Evolutionary conservation across 768 basidiomycete genomes (phyloP), one percentile per base, ranked within the genome.

Genomic region (Termitomyces sp.): DNA sequence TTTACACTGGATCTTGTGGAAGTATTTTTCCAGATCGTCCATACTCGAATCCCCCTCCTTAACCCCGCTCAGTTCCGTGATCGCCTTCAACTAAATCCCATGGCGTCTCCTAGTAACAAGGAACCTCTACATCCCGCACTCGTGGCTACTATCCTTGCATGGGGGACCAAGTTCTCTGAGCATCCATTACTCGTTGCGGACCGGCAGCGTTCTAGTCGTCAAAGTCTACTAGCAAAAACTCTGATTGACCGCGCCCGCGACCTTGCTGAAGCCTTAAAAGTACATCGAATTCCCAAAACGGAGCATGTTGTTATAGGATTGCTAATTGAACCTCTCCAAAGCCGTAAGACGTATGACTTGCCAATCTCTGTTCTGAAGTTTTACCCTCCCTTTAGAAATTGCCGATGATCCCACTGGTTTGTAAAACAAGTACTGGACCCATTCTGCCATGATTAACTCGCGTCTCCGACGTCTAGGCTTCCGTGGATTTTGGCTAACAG

Each of bases 91-190:
- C 63, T 83, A 3, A 70, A 70, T 45, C 59, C 68, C 25, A 65
- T 72, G 32, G 55, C 63, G 62, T 62, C 68, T 39, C 65, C 70
- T 29, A 63, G 60, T 38, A 64, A 70, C 36, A 75, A 76, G 27
- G 77, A 80, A 42, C 72, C 79, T 13, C 63, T 85, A 25, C 87
- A 88, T 64, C 88, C 85, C 33, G 85, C 87, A 5, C 76, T 94
- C 20, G 80, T 96, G 48, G 94, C 94, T 6, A 88, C 89, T 1
- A 87, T 94, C 9, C 74, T 97, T 50, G 91, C 93, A 0, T 95
- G 90, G 88, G 94, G 94, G 27, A 86, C 91, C 35, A 93, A 94
- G 63, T 96, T 96, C 68, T 94, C 92, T 3, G 94, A 97, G 63
- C 91, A 96, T 65, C 86, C 89, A 0, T 71, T 94, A 56, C 83